These are phyloP conservation scores for Zasmidium cellare DNA, from an alignment of 2,329 filamentous ascomycete genomes.

Conservation along the genomic window DNA sequence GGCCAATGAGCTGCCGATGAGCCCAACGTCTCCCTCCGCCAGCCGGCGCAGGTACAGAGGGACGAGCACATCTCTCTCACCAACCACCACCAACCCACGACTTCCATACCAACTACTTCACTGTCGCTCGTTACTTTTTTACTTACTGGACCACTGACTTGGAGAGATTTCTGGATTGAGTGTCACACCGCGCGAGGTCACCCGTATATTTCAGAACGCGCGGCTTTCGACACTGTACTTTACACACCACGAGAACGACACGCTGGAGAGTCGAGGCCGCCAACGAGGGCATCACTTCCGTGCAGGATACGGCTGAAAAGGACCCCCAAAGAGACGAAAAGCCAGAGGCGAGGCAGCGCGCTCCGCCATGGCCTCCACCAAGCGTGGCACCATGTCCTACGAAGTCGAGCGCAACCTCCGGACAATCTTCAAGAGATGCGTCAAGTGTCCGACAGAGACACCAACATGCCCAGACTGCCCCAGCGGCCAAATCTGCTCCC, in stretches of 20 bases:
- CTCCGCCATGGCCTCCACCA: not conserved
- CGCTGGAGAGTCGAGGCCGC: not conserved
- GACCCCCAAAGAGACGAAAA: not conserved
- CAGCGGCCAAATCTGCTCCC: conserved; percentile 57
- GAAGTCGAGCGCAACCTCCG: conserved; percentile 23
- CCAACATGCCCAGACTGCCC: conserved; percentile 64
- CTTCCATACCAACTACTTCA: not conserved
- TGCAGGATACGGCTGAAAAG: not conserved
- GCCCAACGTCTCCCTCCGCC: not conserved
- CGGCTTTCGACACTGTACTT: conserved; percentile 3
- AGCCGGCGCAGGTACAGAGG: not conserved
- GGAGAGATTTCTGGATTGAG: not conserved
- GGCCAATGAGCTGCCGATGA: not conserved
- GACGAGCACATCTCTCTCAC: not conserved
- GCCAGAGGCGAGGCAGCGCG: not conserved
- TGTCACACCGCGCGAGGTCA: not conserved
- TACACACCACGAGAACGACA: not conserved
- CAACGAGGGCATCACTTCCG: not conserved
- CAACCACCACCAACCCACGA: not conserved
- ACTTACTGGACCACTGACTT: not conserved
- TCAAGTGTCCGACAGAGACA: conserved; percentile 53
- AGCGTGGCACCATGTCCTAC: not conserved
- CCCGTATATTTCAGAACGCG: conserved; percentile 2
- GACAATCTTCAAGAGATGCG: conserved; percentile 58
- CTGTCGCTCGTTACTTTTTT: conserved; percentile 4